Evolutionary conservation across 768 basidiomycete genomes (phyloP).

Genomic region (Rhizopogon vesiculosus): DNA sequence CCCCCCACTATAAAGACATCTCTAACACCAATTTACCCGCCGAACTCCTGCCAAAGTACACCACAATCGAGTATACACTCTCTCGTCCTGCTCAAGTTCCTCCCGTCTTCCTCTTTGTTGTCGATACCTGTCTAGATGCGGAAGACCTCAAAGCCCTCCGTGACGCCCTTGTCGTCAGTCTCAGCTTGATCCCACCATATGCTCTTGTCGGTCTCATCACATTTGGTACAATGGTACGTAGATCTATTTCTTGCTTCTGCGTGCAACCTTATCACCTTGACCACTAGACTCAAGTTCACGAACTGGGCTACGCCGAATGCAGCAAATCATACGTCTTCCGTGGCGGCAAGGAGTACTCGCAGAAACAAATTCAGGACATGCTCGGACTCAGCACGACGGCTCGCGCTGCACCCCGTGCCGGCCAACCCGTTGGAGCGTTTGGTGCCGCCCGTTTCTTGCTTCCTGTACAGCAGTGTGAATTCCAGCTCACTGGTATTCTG

Average conservation of each 20-base stretch:
- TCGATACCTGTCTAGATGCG: conserved; percentile 94
- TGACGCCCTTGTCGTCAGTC: conserved; percentile 90
- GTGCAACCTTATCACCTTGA: neutral
- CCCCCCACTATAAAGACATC: conserved; percentile 98
- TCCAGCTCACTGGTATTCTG: conserved; percentile 90
- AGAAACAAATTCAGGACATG: conserved; percentile 99
- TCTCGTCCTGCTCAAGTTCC: conserved; percentile 87
- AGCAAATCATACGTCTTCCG: conserved; percentile 99
- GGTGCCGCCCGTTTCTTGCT: conserved; percentile 90
- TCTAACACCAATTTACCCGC: conserved; percentile 95
- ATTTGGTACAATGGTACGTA: conserved; percentile 89
- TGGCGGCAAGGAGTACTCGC: conserved; percentile 92
- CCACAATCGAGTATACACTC: conserved; percentile 99
- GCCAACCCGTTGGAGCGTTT: conserved; percentile 76
- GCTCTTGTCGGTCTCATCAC: conserved; percentile 96
- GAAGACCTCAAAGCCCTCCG: conserved; percentile 94
- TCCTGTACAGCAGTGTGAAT: conserved; percentile 90
- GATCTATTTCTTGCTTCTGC: neutral
- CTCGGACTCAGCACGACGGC: conserved; percentile 72
- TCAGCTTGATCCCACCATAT: conserved; percentile 89
- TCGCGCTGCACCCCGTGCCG: conserved; percentile 82
- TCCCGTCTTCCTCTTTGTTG: conserved; percentile 94
- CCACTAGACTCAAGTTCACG: conserved; percentile 90
- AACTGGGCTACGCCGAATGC: conserved; percentile 94
- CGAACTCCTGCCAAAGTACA: conserved; percentile 95